Evolutionary conservation across 805 yeast genomes (phyloP), one percentile per base, ranked within the genome.

Genomic region (Saccharomycopsis microspora): DNA sequence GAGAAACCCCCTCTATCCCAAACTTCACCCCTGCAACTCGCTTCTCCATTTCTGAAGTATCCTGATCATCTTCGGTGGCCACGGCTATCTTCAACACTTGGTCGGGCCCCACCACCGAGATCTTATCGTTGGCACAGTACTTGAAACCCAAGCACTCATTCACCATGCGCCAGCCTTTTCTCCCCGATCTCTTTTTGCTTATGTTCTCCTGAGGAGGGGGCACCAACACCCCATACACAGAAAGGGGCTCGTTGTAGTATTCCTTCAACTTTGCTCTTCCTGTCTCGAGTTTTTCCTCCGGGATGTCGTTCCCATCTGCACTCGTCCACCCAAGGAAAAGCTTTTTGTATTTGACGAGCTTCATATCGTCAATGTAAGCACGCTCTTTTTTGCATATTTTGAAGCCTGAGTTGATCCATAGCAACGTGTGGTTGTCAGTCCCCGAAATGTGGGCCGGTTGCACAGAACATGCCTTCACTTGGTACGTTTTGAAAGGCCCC

Each of bases 351-450:
- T 45, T 45, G 5, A 32, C n/a, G 11, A 40, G 19, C 8, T 41
- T 45, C 11, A 41, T 40, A 29, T 45, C 48, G 28, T 6, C 44
- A 2, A n/a, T 10, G 11, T 10, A 34, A 11, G 40, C 45, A 11
- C 32, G 10, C 8, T 27, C n/a, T 36, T 69, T 64, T 51, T 71
- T 64, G 58, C 83, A 77, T 43, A 60, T 67, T 44, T 66, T 58
- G 57, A 75, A 74, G 0, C 82, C 82, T 1, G 82, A 74, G 54
- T 78, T 78, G 53, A 76, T 67, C 83, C 84, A 78, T 3, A 77
- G 56, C 35, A 78, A 56, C 1, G 75, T 66, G 29, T 63, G 62
- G 43, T 69, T 60, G 57, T 76, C 80, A 28, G 58, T 64, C 43
- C 70, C 72, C 33, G 66, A 61, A 9, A 78, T 54, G 57, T 78